Evolutionary conservation across 164 flowering plant genomes (phyloP).

Genomic region (Stephania cephalantha): DNA sequence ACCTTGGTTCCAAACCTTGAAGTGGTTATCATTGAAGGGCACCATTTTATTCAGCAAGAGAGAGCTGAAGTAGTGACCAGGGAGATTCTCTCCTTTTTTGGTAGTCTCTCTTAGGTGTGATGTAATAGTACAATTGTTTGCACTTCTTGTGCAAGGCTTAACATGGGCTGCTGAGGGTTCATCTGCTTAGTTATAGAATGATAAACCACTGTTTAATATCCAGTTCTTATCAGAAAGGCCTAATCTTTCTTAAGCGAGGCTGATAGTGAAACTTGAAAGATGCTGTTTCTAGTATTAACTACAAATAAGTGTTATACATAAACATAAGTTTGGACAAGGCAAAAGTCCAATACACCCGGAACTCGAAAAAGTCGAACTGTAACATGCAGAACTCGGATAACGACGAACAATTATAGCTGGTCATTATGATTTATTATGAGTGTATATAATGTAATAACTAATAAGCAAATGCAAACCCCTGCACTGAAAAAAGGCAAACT

Average conservation of each 20-base stretch:
- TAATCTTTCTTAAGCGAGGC: not conserved
- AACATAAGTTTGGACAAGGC: too few species aligned
- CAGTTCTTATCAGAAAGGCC: not conserved
- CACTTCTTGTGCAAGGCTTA: not conserved
- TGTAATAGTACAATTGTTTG: not conserved
- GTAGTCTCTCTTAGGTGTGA: not conserved
- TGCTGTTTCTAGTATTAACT: not conserved
- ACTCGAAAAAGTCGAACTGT: not conserved
- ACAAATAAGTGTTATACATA: too few species aligned
- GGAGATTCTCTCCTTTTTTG: slow-evolving; percentile 22
- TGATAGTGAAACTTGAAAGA: not conserved
- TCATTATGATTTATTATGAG: not conserved
- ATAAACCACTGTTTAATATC: too few species aligned
- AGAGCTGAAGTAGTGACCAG: slow-evolving; percentile 21
- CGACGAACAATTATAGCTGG: not conserved
- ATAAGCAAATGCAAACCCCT: too few species aligned
- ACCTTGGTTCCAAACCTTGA: slow-evolving; percentile 20
- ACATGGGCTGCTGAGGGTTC: not conserved
- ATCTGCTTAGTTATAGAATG: not conserved
- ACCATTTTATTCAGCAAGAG: slow-evolving; percentile 22
- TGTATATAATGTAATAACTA: too few species aligned
- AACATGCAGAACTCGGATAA: not conserved
- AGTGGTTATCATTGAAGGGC: slow-evolving; percentile 22
- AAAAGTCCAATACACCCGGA: not conserved
- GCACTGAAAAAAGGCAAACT: too few species aligned